Percentiles rank a stretch among this genome's conserved stretches.
phyloP scores from a whole-genome alignment of 2,329 filamentous ascomycete species.

The Diaporthe nobilis region DNA sequence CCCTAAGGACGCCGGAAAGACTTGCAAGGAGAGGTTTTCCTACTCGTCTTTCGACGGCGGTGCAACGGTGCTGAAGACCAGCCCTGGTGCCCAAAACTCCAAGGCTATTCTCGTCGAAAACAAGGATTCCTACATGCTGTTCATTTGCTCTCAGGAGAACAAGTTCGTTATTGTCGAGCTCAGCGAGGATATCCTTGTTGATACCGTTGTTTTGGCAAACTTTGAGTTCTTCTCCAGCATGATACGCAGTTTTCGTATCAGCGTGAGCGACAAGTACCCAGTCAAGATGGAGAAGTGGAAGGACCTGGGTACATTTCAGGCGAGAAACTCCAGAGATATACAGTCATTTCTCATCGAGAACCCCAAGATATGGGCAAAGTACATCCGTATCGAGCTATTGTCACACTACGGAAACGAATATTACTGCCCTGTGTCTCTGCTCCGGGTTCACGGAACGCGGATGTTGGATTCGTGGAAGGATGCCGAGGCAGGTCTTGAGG shows the following conservation, averaged over 20 bases:
- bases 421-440: slow-evolving; percentile 92
- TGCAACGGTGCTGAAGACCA: slow-evolving; percentile 92
- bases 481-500: slow-evolving; percentile 77
- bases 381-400: slow-evolving; percentile 91
- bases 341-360: slow-evolving; percentile 96
- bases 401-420: slow-evolving; percentile 97
- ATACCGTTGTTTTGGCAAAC: slow-evolving; percentile 97
- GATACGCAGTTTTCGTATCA: slow-evolving; percentile 90
- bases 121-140: slow-evolving; percentile 98
- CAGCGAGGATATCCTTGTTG: slow-evolving; percentile 87
- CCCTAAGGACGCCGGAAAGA: slow-evolving; percentile 95
- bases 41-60: slow-evolving; percentile 98
- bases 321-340: slow-evolving; percentile 91
- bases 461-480: slow-evolving; percentile 95
- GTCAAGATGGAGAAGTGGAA: slow-evolving; percentile 95
- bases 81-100: slow-evolving; percentile 86
- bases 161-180: slow-evolving; percentile 97
- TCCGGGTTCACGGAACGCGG: slow-evolving; percentile 95
- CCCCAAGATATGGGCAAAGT: slow-evolving; percentile 95
- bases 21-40: slow-evolving; percentile 97
- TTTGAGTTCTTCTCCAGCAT: slow-evolving; percentile 99
- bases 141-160: slow-evolving; percentile 87
- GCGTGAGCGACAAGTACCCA: slow-evolving; percentile 94
- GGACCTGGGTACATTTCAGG: slow-evolving; percentile 88
- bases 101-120: slow-evolving; percentile 94